Base-by-base conservation (phyloP, 2,329 filamentous ascomycete species). In the Podosphaera aphanis region DNA sequence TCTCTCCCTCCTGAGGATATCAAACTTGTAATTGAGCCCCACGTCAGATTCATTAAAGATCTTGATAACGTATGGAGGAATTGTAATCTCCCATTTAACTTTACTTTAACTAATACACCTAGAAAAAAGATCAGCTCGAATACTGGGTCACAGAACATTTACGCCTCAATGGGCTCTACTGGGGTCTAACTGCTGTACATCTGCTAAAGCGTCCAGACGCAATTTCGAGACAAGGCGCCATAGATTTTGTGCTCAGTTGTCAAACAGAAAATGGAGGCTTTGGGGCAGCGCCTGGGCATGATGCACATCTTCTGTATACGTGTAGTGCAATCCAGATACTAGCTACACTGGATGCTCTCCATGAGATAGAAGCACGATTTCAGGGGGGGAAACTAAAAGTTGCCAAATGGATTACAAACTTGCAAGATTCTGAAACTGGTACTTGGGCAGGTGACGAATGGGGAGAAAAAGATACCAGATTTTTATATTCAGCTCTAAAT, bases 141-240 rank as follows among this genome's bases (percentile, higher is more conserved):
- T 98, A 95, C 66, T 94, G 88, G 81, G 70, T 95, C 59, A 98
- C 90, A 13, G 88, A 98, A 63, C 90, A 98, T 61, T 70, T 98
- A 53, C 84, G 90, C 49, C 72, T 98, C 48, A 94, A 90, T 60
- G 90, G 90, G 39, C 73, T 98, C 42, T 98, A 98, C 63, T 98
- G 90, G 90, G 90, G 90, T 13, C 65, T 98, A 47, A 90, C 79
- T 5, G 80, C 88, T 5, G 71, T 95, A 36, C 81, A 93, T 66
- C 70, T 95, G 23, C 74, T 98, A 48, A 74, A 77, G 43, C 78
- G 73, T 47, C 83, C 86, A 1, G 75, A 92, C 50, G 84, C 80
- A 2, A 72, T 98, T 8, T 80, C 88, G 10, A 75, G 83, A 46
- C 69, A 77, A 45, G 76, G 83, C 50, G 81, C 90, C 20, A 79